Evolutionary conservation across 2,329 filamentous ascomycete species (phyloP), one percentile per base, ranked within the genome.

Genomic region (Capronia americana): DNA sequence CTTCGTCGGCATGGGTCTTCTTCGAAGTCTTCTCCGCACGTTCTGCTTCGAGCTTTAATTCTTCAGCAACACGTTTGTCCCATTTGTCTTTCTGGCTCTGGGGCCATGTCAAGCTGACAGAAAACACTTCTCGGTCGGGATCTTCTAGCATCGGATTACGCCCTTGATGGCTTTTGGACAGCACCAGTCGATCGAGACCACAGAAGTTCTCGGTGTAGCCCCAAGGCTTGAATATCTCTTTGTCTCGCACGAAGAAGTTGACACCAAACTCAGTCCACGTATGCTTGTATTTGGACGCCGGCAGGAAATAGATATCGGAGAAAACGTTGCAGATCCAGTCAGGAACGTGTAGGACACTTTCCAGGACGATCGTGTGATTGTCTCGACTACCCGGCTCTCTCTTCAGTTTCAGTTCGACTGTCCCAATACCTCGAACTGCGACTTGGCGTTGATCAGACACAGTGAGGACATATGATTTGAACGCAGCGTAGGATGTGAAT

Each of bases 301-400:
- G 68, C 4, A 57, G 28, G 41, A 73, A 73, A 20, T 64, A 70
- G 14, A 67, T 50, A 61, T 73, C 71, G 12, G 72, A 73, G 48
- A 73, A 57, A 48, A 73, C 71, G 51, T 78, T 78, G 56, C 76
- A 78, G 17, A 77, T 56, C 56, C 76, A 76, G 41, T 73, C 73
- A 1, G 77, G 77, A 61, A 76, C 74, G 67, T 78, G 75, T 51
- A 77, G 68, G 48, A 78, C 77, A 62, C 75, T 72, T 23, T 78
- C 71, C 12, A 78, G 67, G 17, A 69, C 61, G 20, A 78, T 69
- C 0, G 65, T 72, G 56, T 75, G 71, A 34, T 69, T 64, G 2
- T 71, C 67, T 26, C 69, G 65, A 44, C 72, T 71, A 8, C 66
- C 65, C 3, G 65, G 68, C 5, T 66, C 69, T 32, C 72, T 69